Evolutionary conservation across 768 basidiomycete species (phyloP).

Genomic region (Psilocybe tampanensis): DNA sequence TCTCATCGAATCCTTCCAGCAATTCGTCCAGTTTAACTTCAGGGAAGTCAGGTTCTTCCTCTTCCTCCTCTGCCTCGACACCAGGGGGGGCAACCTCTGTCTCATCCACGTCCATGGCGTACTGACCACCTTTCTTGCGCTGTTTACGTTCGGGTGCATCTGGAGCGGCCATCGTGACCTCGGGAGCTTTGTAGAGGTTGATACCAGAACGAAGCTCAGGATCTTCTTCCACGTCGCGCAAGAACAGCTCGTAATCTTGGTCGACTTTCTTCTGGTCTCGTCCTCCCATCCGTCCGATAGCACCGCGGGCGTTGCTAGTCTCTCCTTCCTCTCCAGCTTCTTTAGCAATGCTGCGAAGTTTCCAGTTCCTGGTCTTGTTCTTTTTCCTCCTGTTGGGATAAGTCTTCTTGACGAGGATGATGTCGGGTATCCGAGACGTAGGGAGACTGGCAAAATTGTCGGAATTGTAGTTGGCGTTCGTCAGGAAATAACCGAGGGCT

Average conservation of each 20-base stretch:
- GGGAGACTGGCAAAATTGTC: conserved; percentile 76
- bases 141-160: conserved; percentile 35
- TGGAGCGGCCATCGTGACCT: conserved; percentile 55
- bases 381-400: conserved; percentile 96
- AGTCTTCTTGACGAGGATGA: conserved; percentile 92
- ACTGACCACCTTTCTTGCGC: conserved; percentile 48
- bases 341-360: conserved; percentile 89
- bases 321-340: conserved; percentile 89
- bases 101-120: conserved; percentile 73
- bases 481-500: conserved; percentile 88
- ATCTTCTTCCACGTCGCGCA: conserved; percentile 94
- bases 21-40: conserved; percentile 84
- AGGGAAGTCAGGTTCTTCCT: conserved; percentile 86
- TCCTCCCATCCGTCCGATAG: conserved; percentile 90
- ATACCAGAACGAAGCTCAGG: conserved; percentile 85
- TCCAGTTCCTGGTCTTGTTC: conserved; percentile 82
- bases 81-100: conserved; percentile 24
- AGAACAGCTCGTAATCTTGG: conserved; percentile 95
- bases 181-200: conserved; percentile 78
- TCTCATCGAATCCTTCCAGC: conserved; percentile 89
- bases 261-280: conserved; percentile 92
- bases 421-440: conserved; percentile 76
- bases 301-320: conserved; percentile 74
- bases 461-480: conserved; percentile 91
- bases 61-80: conserved; percentile 47